Base-by-base conservation (phyloP, 495 filamentous ascomycete genomes). In the Hapsidospora chrysogenum region DNA sequence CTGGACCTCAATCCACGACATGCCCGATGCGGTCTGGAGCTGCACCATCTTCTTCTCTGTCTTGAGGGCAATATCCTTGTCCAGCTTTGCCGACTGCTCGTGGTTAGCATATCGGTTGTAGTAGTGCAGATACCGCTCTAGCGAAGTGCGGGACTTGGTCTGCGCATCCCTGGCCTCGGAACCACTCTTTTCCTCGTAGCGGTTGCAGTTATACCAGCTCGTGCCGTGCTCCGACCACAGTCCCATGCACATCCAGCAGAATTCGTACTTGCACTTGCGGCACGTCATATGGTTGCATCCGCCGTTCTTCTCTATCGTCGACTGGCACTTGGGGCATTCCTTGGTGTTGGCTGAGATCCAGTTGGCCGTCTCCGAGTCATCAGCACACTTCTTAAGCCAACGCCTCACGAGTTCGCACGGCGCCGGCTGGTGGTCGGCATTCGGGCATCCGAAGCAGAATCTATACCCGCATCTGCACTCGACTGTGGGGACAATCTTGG, bases 221-320 rank as follows among this genome's bases (percentile, higher is more conserved):
- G 89, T 96, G 38, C 89, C 89, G 49, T 97, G 89, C 53, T 97
- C 89, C 1, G 84, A 85, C 89, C 89, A 97, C 7, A 92, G 62
- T 1, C 89, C 89, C 89, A 97, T 97, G 54, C 89, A 97, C 75
- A 97, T 95, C 89, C 89, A 97, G 63, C 89, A 97, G 49, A 97
- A 97, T 53, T 97, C 89, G 50, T 96, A 78, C 48, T 89, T 86
- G 64, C 89, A 97, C 57, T 97, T 97, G 30, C 89, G 72, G 56
- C 89, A 97, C 0, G 89, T 97, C 89, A 97, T 97, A 51, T 97
- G 89, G 64, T 97, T 97, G 59, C 89, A 97, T 4, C 89, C 89
- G 13, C 89, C 89, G 43, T 97, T 97, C 67, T 97, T 97, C 62
- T 97, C 89, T 32, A 97, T 97, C 1, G 92, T 96, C 5, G 89